These are phyloP conservation scores for Chlamydomonas asymmetrica DNA, from an alignment of 139 green algal genomes.

Conservation along the genomic window DNA sequence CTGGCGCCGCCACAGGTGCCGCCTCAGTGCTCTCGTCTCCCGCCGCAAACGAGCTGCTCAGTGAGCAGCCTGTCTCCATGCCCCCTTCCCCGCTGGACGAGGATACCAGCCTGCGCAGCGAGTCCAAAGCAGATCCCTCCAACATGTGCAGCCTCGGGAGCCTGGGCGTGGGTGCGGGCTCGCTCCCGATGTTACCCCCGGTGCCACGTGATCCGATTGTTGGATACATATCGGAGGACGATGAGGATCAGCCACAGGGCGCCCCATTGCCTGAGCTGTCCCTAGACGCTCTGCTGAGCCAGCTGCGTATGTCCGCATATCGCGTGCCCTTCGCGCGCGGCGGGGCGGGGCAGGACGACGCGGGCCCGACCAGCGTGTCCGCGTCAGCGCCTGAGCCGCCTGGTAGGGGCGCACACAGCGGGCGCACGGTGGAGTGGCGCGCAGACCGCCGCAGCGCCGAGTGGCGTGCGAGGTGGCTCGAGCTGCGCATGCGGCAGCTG, in stretches of 20 bases:
- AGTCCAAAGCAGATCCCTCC: no score
- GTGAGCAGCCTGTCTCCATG: no score
- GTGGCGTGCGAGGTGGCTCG: slow-evolving; percentile 51
- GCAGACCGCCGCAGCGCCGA: slow-evolving; percentile 15
- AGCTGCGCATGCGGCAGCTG: slow-evolving; percentile 50
- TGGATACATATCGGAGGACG: slow-evolving; percentile 30
- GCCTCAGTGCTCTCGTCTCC: no score
- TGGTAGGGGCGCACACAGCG: background rate
- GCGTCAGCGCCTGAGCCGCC: slow-evolving; percentile 20
- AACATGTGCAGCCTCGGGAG: background rate
- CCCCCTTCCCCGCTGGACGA: no score
- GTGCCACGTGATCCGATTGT: slow-evolving; percentile 26
- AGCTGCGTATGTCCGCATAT: slow-evolving; percentile 8
- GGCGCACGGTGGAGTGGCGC: no score
- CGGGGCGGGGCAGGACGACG: background rate
- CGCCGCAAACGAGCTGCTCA: no score
- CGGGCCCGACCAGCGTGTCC: slow-evolving; percentile 2
- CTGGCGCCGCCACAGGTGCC: background rate
- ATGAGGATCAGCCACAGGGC: slow-evolving; percentile 7
- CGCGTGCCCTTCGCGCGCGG: slow-evolving; percentile 6
- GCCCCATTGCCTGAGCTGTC: background rate
- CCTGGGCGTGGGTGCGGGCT: background rate
- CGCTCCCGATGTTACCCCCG: slow-evolving; percentile 15
- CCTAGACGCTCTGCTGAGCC: slow-evolving; percentile 21
- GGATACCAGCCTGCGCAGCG: no score